A percentile compares a stretch with the other conserved stretches of the same genome.
Conservation (phyloP, 1,284 basidiomycete species). For the Phenoliferia sp. region DNA sequence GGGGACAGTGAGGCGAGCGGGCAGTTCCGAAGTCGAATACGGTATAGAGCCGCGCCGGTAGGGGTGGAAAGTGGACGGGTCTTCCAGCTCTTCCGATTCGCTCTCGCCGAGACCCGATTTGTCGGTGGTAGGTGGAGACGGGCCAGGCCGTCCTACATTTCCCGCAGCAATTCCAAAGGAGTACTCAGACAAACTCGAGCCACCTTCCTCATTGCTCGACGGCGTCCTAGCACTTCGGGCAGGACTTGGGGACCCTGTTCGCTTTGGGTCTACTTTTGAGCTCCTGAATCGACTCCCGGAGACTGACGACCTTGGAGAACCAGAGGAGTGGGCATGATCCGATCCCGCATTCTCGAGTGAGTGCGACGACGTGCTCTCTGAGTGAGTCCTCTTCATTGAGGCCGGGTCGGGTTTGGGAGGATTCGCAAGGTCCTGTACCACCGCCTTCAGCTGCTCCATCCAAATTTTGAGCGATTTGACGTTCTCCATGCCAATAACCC, state of each 20-base stretch:
- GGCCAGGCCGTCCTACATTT: not conserved
- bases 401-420: not conserved
- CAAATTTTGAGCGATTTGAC: constrained; percentile 4
- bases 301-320: no score
- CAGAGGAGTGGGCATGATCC: no score
- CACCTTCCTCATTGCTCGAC: no score
- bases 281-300: no score
- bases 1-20: not conserved
- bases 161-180: not conserved
- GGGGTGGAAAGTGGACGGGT: not conserved
- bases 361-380: not conserved
- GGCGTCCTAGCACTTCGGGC: no score
- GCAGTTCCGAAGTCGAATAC: not conserved
- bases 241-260: no score
- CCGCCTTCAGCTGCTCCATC: constrained; percentile 7
- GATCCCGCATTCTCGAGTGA: no score
- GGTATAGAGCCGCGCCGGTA: not conserved
- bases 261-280: no score
- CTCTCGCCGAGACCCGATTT: not conserved
- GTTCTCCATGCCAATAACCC: constrained; percentile 15
- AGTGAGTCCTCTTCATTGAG: not conserved
- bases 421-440: not conserved
- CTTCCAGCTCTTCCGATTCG: not conserved
- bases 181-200: no score
- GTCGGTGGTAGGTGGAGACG: not conserved